A percentile compares a stretch with the other conserved stretches of the same genome.
Conservation (phyloP, 2,329 filamentous ascomycete genomes). For the Fusarium piperis region DNA sequence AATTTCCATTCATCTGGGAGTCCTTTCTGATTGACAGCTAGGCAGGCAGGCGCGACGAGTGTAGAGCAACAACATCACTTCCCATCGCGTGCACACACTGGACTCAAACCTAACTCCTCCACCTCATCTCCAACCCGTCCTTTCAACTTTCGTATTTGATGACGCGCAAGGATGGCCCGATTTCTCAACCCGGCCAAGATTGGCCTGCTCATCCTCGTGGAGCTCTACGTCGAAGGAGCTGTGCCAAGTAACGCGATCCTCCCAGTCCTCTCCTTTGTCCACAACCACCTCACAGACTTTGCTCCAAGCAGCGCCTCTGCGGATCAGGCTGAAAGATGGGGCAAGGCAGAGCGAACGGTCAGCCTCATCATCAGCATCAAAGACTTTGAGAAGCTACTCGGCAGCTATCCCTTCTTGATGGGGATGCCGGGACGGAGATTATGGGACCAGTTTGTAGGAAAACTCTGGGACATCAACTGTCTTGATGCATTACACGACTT, state of each 20-base stretch:
- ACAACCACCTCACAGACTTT: conserved; percentile 72
- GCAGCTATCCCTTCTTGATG: conserved; percentile 60
- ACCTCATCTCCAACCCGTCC: background rate
- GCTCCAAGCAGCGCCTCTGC: conserved; percentile 41
- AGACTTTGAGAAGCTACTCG: conserved; percentile 68
- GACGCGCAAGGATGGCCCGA: conserved; percentile 68
- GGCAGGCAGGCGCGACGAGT: conserved; percentile 25
- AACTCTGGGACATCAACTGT: conserved; percentile 85
- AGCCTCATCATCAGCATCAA: conserved; percentile 64
- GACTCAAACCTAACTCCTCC: background rate
- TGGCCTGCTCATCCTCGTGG: conserved; percentile 80
- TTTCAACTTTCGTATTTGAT: background rate
- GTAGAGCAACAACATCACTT: background rate
- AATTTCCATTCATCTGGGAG: background rate
- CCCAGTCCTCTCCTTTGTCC: conserved; percentile 80
- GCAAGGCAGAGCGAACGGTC: conserved; percentile 59
- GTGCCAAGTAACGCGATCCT: conserved; percentile 77
- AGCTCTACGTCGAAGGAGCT: conserved; percentile 79
- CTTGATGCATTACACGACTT: conserved; percentile 83
- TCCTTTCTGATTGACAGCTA: conserved; percentile 5
- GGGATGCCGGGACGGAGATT: conserved; percentile 79
- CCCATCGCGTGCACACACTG: background rate
- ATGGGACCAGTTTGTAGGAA: conserved; percentile 86
- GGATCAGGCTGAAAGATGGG: conserved; percentile 53
- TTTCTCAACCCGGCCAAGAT: conserved; percentile 92